Percentiles rank a stretch among this genome's conserved stretches.
Evolutionary conservation across 2,329 filamentous ascomycete species (phyloP).

Genomic region (Aureobasidium leucospermi): DNA sequence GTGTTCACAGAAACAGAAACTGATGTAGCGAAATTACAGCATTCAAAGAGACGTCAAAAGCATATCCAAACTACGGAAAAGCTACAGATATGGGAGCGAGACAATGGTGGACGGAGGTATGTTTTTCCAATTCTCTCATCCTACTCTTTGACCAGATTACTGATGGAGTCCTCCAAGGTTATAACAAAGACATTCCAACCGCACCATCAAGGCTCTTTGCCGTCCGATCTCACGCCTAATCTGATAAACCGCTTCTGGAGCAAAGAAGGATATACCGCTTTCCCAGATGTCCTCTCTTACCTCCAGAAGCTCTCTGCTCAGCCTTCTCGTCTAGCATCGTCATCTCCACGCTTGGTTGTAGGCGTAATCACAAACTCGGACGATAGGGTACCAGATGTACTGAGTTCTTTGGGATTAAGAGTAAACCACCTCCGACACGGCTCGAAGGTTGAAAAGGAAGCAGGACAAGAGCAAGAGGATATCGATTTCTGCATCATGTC

Average conservation of each 20-base stretch:
- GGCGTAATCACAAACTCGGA: slow-evolving; percentile 60
- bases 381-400: slow-evolving; percentile 48
- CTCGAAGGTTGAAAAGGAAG: background rate
- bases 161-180: slow-evolving; percentile 44
- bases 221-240: slow-evolving; percentile 35
- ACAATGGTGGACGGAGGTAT: slow-evolving; percentile 55
- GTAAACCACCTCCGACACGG: slow-evolving; percentile 34
- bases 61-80: slow-evolving; percentile 54
- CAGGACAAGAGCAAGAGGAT: slow-evolving; percentile 21
- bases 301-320: slow-evolving; percentile 35
- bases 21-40: slow-evolving; percentile 25
- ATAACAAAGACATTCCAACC: slow-evolving; percentile 47
- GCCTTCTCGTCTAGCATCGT: slow-evolving; percentile 2
- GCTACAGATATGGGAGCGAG: slow-evolving; percentile 43
- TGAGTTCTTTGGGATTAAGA: slow-evolving; percentile 47
- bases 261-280: slow-evolving; percentile 45
- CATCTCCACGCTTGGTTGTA: slow-evolving; percentile 31
- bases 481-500: slow-evolving; percentile 55
- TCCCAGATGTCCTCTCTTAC: slow-evolving; percentile 39
- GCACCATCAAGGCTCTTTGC: background rate
- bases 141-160: too few species aligned
- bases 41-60: slow-evolving; percentile 40
- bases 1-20: background rate
- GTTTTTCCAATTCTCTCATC: too few species aligned
- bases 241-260: slow-evolving; percentile 50